These are phyloP conservation scores for Mycena crocata DNA, from an alignment of 768 basidiomycete genomes.

Conservation along the genomic window DNA sequence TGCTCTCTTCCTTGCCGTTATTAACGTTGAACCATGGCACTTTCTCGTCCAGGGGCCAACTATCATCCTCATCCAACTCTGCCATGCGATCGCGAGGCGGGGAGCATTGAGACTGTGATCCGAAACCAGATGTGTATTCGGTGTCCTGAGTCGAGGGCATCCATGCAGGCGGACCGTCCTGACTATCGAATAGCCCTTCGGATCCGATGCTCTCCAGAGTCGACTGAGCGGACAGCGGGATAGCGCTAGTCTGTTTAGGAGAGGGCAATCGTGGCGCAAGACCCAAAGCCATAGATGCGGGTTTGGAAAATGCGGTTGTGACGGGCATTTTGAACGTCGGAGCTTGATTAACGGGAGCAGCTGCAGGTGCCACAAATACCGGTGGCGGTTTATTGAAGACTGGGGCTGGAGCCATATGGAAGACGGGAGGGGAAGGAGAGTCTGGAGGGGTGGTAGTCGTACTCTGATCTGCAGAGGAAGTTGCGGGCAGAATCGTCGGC, in stretches of 20 bases:
- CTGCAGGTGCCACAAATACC: constrained; percentile 61
- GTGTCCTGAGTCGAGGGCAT: constrained; percentile 71
- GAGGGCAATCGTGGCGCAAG: constrained; percentile 50
- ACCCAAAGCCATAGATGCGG: constrained; percentile 59
- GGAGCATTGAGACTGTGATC: constrained; percentile 47
- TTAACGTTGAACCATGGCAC: constrained; percentile 72
- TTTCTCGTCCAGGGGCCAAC: constrained; percentile 81
- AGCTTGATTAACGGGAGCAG: constrained; percentile 41
- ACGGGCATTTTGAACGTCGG: constrained; percentile 48
- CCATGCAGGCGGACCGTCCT: constrained; percentile 62
- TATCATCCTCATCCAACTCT: constrained; percentile 71
- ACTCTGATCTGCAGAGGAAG: constrained; percentile 46
- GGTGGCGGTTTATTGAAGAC: constrained; percentile 72
- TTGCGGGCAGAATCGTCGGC: constrained; percentile 5
- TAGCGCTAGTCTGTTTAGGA: constrained; percentile 36
- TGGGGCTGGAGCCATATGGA: constrained; percentile 53
- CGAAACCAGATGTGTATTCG: constrained; percentile 54
- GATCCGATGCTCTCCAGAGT: constrained; percentile 65
- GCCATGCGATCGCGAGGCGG: constrained; percentile 41
- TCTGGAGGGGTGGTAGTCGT: constrained; percentile 68
- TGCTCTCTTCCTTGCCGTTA: constrained; percentile 71
- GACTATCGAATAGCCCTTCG: constrained; percentile 62
- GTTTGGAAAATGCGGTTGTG: constrained; percentile 54
- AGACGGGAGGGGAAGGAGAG: constrained; percentile 58
- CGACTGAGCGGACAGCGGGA: constrained; percentile 61